Evolutionary conservation across 75 land plant genomes (phyloP), one percentile per base, ranked within the genome.

Genomic region (Pinus tabuliformis): DNA sequence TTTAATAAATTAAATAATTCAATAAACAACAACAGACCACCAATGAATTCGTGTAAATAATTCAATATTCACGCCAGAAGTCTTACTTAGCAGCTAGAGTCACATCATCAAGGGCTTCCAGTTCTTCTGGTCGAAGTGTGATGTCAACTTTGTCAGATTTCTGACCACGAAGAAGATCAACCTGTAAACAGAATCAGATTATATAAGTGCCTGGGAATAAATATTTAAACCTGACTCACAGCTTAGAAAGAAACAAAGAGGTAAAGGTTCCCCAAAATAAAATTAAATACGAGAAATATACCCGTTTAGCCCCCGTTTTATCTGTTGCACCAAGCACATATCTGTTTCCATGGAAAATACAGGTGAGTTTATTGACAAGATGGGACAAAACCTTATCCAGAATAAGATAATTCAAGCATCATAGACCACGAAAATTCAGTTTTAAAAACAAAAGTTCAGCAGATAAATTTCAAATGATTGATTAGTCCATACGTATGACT

Each of bases 71-170:
- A 49, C 12, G 11, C 9, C 28, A 26, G 24, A 58, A 78, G 6
- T 73, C 97, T 70, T 89, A 97, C 99, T 92, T 97, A 74, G 98
- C 96, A 24, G 93, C 87, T 79, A 97, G 77, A 36, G 89, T 83
- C 74, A 84, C 91, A 78, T 95, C 93, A 72, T 97, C 99, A 75
- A 97, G 77, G 36, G 59, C 83, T 73, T 97, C 98, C 79, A 97
- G 65, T 72, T 97, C 99, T 78, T 97, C 99, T 24, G 99, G 99
- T 39, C 80, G 90, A 63, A 97, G 81, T 15, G 98, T 97, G 75
- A 97, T 90, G 83, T 97, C 99, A 80, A 97, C 95, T 82, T 90
- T 97, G 72, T 95, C 99, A 15, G 99, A 57, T 75, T 93, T 97
- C 57, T 88, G 98, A 62, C 96, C 95, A 59, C 88, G 90, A 59